Evolutionary conservation across 257 asterid genomes (phyloP).

Genomic region (Handroanthus guayacan): DNA sequence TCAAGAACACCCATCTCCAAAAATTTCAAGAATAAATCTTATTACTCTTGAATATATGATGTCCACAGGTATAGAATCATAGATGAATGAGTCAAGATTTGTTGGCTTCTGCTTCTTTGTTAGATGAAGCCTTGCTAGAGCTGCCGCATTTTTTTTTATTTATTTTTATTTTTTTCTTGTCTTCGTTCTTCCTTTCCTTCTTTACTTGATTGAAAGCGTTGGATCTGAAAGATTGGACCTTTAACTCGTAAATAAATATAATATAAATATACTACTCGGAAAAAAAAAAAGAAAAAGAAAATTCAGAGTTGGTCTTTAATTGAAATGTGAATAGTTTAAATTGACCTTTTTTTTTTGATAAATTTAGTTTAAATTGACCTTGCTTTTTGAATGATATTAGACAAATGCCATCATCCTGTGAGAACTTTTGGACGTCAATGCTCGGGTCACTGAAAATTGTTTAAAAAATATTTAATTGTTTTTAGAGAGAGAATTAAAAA

Average conservation of each 20-base stretch:
- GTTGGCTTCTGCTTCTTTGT: conserved; percentile 16
- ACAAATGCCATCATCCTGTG: conserved; percentile 14
- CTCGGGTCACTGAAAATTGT: too few relatives aligned
- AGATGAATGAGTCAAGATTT: conserved; percentile 30
- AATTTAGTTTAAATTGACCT: background rate
- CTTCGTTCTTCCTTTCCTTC: background rate
- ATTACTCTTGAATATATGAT: background rate
- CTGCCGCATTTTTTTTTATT: conserved; percentile 2
- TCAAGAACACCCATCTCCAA: conserved; percentile 62
- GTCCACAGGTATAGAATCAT: conserved; percentile 34
- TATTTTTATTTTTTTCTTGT: background rate
- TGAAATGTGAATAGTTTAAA: background rate
- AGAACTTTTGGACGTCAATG: background rate
- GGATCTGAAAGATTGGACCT: conserved; percentile 26
- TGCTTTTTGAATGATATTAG: conserved; percentile 18
- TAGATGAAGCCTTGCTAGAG: conserved; percentile 28
- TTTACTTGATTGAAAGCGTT: conserved; percentile 1
- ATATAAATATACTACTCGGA: too few relatives aligned
- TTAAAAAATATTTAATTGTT: background rate
- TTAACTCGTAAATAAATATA: background rate
- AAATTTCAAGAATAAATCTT: background rate
- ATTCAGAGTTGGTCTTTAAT: background rate
- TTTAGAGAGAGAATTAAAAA: background rate
- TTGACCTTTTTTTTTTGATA: too few relatives aligned
- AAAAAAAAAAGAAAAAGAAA: too few relatives aligned